Conservation (phyloP, 2,329 filamentous ascomycete genomes). For the Alternaria arborescens region DNA sequence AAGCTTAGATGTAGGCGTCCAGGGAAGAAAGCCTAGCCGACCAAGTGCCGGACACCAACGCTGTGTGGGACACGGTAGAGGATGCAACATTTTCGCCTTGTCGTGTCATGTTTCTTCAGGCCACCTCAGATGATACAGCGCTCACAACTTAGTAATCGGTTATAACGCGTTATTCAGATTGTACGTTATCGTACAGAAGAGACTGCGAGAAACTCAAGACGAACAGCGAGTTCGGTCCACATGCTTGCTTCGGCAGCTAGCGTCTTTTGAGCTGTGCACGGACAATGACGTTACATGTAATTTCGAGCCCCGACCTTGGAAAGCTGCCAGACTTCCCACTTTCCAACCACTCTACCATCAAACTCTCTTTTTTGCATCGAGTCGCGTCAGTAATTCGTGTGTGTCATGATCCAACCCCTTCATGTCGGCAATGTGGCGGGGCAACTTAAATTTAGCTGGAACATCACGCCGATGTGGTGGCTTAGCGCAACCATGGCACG, state of each 20-base stretch:
- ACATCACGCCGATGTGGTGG: background rate
- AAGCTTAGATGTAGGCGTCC: no score
- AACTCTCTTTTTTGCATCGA: background rate
- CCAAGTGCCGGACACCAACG: background rate
- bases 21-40: background rate
- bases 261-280: background rate
- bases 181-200: background rate
- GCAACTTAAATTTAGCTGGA: slow-evolving; percentile 9
- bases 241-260: background rate
- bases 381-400: background rate
- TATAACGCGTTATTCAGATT: background rate
- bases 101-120: background rate
- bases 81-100: background rate
- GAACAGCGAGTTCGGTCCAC: background rate
- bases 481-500: slow-evolving; percentile 3
- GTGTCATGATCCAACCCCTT: background rate
- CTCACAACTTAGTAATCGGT: background rate
- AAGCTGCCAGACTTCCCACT: background rate
- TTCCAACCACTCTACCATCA: background rate
- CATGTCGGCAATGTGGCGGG: slow-evolving; percentile 1
- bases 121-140: background rate
- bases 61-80: background rate
- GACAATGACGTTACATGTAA: background rate
- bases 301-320: background rate
- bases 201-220: background rate